Base-by-base conservation (phyloP, 2,329 filamentous ascomycete species). In the Cladobotryum protrusum region DNA sequence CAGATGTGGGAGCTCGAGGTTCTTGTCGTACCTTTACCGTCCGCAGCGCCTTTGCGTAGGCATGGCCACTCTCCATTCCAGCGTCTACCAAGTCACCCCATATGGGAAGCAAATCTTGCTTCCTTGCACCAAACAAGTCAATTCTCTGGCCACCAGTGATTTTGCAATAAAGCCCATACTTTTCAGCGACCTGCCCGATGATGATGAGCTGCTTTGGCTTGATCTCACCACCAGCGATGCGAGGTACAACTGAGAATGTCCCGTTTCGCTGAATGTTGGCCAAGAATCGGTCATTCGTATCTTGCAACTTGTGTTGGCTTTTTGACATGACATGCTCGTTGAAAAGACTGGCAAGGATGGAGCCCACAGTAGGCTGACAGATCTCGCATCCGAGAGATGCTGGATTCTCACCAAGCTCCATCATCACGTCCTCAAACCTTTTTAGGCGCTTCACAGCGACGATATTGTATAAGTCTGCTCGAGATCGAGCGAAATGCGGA, bases 141-240 rank as follows among this genome's bases (percentile, higher is more conserved):
- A 96, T 95, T 49, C 90, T 82, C 68, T 96, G 90, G 1, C 87
- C 90, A 49, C 90, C 90, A 0, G 90, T 96, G 63, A 96, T 95
- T 70, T 96, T 96, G 62, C 85, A 89, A 70, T 96, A 96, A 6
- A 96, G 73, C 34, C 79, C 78, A 62, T 89, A 95, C 64, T 92
- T 85, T 72, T 87, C 87, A 0, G 89, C 90, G 1, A 96, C 88
- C 49, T 83, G 81, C 0, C 89, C 90, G 52, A 96, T 90, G 50
- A 84, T 79, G 43, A 95, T 86, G 46, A 96, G 78, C 65, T 88
- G 90, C 44, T 93, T 87, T 0, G 90, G 84, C 0, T 88, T 93
- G 61, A 96, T 93, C 67, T 96, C 90, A 52, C 90, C 90, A 42
- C 81, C 90, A 2, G 88, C 78, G 1, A 96, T 82, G 41, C 90